phyloP scores from a whole-genome alignment of 257 asterid species.

The Solanum megistacrolobum region DNA sequence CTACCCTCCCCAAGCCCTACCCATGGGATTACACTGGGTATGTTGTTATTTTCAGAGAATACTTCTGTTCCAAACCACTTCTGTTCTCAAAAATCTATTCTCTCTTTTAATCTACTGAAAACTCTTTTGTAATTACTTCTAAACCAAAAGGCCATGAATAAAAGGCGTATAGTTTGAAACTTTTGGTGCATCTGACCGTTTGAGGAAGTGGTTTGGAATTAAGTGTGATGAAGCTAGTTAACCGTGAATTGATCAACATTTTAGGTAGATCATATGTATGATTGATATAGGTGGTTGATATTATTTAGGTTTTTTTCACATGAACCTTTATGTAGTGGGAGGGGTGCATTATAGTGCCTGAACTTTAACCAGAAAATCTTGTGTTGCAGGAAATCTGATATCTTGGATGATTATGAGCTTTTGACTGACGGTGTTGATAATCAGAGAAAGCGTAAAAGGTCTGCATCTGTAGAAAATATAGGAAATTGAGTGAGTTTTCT shows the following conservation, averaged over 20 bases:
- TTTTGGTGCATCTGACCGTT: neutral
- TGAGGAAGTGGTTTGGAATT: neutral
- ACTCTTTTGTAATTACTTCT: neutral
- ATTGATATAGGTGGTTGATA: neutral
- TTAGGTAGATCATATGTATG: neutral
- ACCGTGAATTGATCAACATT: neutral
- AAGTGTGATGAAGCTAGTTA: neutral
- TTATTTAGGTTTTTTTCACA: neutral
- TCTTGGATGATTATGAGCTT: conserved; percentile 22
- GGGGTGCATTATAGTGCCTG: neutral
- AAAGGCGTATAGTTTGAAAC: neutral
- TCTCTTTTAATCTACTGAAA: neutral
- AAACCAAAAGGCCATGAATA: neutral
- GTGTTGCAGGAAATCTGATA: conserved; percentile 50
- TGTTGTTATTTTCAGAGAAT: neutral
- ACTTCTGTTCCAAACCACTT: neutral
- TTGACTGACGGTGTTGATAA: conserved; percentile 19
- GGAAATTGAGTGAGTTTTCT: conserved; percentile 6
- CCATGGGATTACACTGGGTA: neutral
- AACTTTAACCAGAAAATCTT: conserved; percentile 10
- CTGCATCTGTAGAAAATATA: neutral
- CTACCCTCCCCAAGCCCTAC: neutral
- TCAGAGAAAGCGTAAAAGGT: conserved; percentile 83
- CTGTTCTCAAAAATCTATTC: neutral
- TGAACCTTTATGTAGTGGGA: neutral